A percentile compares a stretch with the other conserved stretches of the same genome.
These are phyloP conservation scores for Acorus gramineus DNA, from an alignment of 106 monocot genomes.

Conservation along the genomic window DNA sequence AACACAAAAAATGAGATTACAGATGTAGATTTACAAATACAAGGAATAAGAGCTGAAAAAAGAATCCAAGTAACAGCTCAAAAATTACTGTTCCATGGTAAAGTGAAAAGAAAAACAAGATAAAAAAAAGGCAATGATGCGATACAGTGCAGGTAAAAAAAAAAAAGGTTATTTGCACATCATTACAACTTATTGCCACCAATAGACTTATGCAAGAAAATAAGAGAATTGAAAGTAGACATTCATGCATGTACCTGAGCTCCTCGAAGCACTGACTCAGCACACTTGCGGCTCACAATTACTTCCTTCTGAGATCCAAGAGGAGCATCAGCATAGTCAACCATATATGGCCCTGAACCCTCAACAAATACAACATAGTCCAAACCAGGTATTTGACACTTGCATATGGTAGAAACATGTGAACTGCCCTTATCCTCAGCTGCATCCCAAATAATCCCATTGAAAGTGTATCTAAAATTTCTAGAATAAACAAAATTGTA, in stretches of 20 bases:
- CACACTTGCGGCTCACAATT: constrained; percentile 96
- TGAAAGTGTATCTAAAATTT: no score
- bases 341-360: constrained; percentile 75
- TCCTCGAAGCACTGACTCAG: constrained; percentile 95
- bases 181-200: neutral
- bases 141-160: no score
- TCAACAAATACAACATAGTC: constrained; percentile 70
- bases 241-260: constrained; percentile 54
- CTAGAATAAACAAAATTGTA: neutral
- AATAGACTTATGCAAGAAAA: neutral
- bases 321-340: constrained; percentile 25
- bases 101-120: no score
- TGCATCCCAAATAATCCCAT: constrained; percentile 1
- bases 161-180: no score
- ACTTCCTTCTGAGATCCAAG: constrained; percentile 61
- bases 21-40: no score
- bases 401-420: constrained; percentile 20
- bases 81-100: no score
- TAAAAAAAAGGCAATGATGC: no score
- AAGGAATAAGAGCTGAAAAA: no score
- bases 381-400: constrained; percentile 51
- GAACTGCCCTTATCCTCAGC: constrained; percentile 1
- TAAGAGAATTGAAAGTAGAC: neutral
- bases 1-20: no score
- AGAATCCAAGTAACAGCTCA: no score